These are phyloP conservation scores for Scheffersomyces coipomensis DNA, from an alignment of 805 yeast genomes.

Conservation along the genomic window DNA sequence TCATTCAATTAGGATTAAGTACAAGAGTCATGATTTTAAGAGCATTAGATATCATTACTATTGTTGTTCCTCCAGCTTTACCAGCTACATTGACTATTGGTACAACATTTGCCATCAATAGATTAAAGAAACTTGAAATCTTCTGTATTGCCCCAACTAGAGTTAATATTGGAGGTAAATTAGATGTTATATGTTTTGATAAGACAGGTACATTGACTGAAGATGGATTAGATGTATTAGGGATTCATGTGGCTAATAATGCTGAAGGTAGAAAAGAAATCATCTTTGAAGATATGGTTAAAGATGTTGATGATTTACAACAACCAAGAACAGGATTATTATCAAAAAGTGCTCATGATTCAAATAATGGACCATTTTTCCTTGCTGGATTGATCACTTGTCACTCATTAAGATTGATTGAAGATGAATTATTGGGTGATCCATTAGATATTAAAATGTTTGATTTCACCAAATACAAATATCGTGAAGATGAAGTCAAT, in stretches of 20 bases:
- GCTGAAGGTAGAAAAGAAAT: slow-evolving; percentile 40
- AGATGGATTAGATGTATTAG: slow-evolving; percentile 88
- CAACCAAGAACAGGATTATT: too few species aligned
- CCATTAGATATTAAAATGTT: slow-evolving; percentile 94
- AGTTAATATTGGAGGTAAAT: slow-evolving; percentile 93
- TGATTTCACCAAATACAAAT: slow-evolving; percentile 77
- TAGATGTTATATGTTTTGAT: slow-evolving; percentile 89
- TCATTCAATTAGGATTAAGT: slow-evolving; percentile 72
- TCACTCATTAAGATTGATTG: slow-evolving; percentile 81
- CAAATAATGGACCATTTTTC: slow-evolving; percentile 29
- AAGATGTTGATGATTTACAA: slow-evolving; percentile 9
- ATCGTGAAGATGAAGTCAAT: slow-evolving; percentile 55
- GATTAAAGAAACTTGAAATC: slow-evolving; percentile 63
- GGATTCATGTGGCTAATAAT: slow-evolving; percentile 44
- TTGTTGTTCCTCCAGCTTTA: slow-evolving; percentile 97
- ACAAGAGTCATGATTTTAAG: slow-evolving; percentile 72
- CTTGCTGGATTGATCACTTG: slow-evolving; percentile 66
- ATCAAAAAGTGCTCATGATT: slow-evolving; percentile 14
- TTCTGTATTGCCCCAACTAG: slow-evolving; percentile 94
- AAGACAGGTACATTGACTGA: slow-evolving; percentile 98
- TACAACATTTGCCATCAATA: slow-evolving; percentile 82
- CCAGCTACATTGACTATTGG: slow-evolving; percentile 98
- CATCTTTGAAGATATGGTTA: slow-evolving; percentile 28
- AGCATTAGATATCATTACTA: slow-evolving; percentile 90
- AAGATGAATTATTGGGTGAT: slow-evolving; percentile 83